Percentiles rank a stretch among this genome's conserved stretches.
These are phyloP conservation scores for Gillenia trifoliata DNA, from an alignment of 306 rosid species.

Conservation along the genomic window DNA sequence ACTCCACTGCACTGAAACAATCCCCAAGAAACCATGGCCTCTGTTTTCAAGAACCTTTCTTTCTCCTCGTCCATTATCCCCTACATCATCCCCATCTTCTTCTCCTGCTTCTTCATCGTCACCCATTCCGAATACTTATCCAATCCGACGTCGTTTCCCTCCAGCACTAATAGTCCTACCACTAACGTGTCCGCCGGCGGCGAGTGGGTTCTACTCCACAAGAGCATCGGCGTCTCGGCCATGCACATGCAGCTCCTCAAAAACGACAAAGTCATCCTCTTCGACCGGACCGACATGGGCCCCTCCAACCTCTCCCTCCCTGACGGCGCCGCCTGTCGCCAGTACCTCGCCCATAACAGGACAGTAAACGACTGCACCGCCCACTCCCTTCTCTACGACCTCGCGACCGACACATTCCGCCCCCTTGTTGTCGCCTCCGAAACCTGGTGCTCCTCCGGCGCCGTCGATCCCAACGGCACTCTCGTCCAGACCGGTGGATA, in stretches of 20 bases:
- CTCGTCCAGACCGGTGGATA: conserved; percentile 76
- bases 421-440: conserved; percentile 56
- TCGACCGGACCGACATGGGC: conserved; percentile 74
- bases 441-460: conserved; percentile 83
- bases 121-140: background rate
- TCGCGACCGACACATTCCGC: conserved; percentile 37
- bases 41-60: conserved; percentile 39
- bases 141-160: background rate
- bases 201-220: conserved; percentile 47
- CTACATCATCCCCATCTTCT: background rate
- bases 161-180: too few relatives aligned
- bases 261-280: conserved; percentile 59
- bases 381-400: conserved; percentile 65
- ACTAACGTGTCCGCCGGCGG: conserved; percentile 24
- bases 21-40: conserved; percentile 29
- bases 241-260: conserved; percentile 87
- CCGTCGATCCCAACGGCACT: conserved; percentile 41
- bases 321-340: conserved; percentile 19
- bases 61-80: conserved; percentile 12
- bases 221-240: conserved; percentile 72
- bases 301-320: conserved; percentile 67
- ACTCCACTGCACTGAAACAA: background rate
- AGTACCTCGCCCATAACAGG: conserved; percentile 5
- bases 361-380: conserved; percentile 69
- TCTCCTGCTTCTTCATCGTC: background rate